Conservation (phyloP, 495 filamentous ascomycete species). For the Xylaria palmicola region DNA sequence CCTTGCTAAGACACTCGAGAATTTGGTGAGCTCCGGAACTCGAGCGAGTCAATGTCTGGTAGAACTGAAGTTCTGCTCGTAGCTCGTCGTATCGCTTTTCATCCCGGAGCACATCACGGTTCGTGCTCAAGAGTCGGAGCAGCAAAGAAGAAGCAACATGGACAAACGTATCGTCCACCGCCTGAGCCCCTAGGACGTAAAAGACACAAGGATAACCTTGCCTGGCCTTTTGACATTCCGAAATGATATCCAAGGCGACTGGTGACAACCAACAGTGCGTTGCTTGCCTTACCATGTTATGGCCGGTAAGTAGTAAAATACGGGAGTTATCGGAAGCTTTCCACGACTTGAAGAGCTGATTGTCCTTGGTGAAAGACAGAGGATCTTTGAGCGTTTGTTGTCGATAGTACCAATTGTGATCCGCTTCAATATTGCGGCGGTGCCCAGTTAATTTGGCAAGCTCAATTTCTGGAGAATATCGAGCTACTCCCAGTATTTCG, state of each 20-base stretch:
- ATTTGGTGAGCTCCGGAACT: background rate
- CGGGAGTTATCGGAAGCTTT: background rate
- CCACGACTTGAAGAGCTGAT: background rate
- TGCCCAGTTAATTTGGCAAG: background rate
- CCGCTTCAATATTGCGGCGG: background rate
- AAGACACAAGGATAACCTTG: background rate
- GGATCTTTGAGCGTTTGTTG: background rate
- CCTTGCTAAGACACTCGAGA: background rate
- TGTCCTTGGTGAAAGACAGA: background rate
- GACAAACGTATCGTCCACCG: background rate
- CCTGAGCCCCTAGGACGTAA: background rate
- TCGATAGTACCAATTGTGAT: background rate
- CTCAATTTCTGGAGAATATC: background rate
- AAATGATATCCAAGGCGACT: background rate
- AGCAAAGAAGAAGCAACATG: background rate
- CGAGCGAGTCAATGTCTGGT: too few relatives aligned
- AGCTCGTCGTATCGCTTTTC: background rate
- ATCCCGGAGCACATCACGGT: background rate
- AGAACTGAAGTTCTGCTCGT: background rate
- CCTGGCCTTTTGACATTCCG: background rate
- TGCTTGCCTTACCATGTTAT: background rate
- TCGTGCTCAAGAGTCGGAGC: background rate
- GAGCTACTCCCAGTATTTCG: background rate
- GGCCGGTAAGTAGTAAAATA: background rate
- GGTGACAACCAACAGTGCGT: background rate